A percentile compares a stretch with the other conserved stretches of the same genome.
phyloP scores from a whole-genome alignment of 805 yeast genomes.

The Wickerhamiella musiphila region DNA sequence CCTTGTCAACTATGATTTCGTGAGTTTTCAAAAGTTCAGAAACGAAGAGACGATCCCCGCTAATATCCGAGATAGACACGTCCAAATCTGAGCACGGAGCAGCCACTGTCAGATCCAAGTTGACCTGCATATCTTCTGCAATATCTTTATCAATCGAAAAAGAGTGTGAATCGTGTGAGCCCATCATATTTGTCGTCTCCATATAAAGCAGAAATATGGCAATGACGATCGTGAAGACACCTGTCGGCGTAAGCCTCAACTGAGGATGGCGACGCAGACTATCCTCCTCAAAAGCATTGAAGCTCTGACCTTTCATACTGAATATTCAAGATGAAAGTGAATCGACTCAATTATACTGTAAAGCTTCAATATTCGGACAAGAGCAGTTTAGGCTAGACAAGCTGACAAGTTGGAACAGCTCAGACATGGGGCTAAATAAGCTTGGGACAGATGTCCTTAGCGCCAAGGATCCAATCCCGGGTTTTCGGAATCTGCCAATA shows the following conservation, averaged over 20 bases:
- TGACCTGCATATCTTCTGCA: constrained; percentile 43
- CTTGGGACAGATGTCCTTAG: too few species aligned
- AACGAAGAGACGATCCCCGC: constrained; percentile 65
- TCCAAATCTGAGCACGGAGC: constrained; percentile 69
- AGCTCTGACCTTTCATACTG: not conserved
- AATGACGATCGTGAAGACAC: constrained; percentile 36
- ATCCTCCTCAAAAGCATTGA: not conserved
- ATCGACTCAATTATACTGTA: too few species aligned
- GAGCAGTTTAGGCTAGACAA: too few species aligned
- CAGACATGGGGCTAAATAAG: too few species aligned
- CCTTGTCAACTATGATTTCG: constrained; percentile 8
- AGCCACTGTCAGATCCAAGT: constrained; percentile 62
- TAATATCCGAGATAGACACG: constrained; percentile 59
- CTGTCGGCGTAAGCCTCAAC: constrained; percentile 69
- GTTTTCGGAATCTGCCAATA: too few species aligned
- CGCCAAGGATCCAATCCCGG: too few species aligned
- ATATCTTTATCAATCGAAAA: constrained; percentile 55
- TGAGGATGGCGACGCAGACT: too few species aligned
- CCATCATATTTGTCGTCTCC: constrained; percentile 69
- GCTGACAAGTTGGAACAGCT: too few species aligned
- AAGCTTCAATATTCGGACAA: too few species aligned
- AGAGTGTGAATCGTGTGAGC: constrained; percentile 64
- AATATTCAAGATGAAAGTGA: not conserved
- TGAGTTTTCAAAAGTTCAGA: constrained; percentile 47
- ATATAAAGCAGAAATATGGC: constrained; percentile 57